Base-by-base conservation (phyloP, 2,329 filamentous ascomycete species). In the Teratosphaeria pseudoeucalypti region DNA sequence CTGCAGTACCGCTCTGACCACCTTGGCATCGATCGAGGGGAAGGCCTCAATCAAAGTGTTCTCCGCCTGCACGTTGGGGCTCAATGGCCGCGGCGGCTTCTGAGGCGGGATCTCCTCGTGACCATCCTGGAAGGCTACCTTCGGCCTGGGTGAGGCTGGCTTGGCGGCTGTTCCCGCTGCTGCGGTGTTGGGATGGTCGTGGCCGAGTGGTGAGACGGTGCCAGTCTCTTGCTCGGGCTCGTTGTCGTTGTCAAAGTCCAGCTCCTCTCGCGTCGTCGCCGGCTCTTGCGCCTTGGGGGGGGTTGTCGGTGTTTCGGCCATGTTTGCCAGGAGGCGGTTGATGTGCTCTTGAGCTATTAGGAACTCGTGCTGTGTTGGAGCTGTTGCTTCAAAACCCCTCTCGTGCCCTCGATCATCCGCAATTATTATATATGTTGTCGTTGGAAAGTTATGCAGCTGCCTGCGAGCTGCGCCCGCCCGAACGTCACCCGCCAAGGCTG, bases 31-130 rank as follows among this genome's bases (percentile, higher is more conserved):
- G 62, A 96, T 89, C 58, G 79, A 82, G 0, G 94, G 94, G 69
- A 99, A 99, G 0, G 94, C 94, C 74, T 99, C 94, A 73, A 90
- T 92, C 59, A 99, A 80, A 3, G 91, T 96, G 68, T 84, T 83
- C 75, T 92, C 88, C 55, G 90, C 91, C 77, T 95, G 88, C 74
- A 95, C 87, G 62, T 87, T 82, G 63, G 94, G 87, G 64, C 84
- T 89, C 69, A 90, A 70, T 54, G 92, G 92, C 61, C 92, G 85
- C 37, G 91, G 91, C 34, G 92, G 92, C 77, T 96, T 95, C 49
- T 88, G 82, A 12, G 91, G 43, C 27, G 86, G 75, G 23, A 71
- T 72, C 63, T 79, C 79, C 57, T 79, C 76, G 62, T 79, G 76
- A 11, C 76, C 73, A 19, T 79, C 76, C 52, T 74, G 74, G 68